Evolutionary conservation across 2,329 filamentous ascomycete species (phyloP), one percentile per base, ranked within the genome.

Genomic region (Sphaceloma murrayae): DNA sequence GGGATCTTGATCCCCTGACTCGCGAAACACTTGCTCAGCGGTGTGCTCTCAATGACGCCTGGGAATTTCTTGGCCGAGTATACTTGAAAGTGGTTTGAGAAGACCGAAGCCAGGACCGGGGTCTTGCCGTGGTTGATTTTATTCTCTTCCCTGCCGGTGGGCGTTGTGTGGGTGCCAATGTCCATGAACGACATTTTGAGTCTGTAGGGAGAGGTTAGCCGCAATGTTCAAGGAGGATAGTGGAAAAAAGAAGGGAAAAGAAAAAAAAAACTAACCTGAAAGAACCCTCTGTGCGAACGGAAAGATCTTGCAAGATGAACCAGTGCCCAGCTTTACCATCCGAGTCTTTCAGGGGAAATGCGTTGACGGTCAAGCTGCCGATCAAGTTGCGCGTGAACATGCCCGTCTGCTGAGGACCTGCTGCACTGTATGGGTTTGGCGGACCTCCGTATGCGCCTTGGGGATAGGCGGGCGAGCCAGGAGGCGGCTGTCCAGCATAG

Each of bases 1-100:
- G 89, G 89, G 17, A 96, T 95, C 65, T 95, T 95, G 65, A 94
- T 94, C 17, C 91, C 91, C 58, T 98, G 91, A 1, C 77, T 73
- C 3, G 91, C 89, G 65, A 98, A 96, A 49, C 79, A 85, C 63
- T 93, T 94, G 72, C 88, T 95, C 13, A 96, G 68, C 3, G 78
- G 66, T 0, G 91, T 98, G 62, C 84, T 93, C 61, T 96, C 89
- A 47, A 94, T 94, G 1, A 98, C 91, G 30, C 91, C 91, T 0
- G 91, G 91, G 63, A 98, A 98, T 58, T 95, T 95, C 73, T 98
- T 98, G 36, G 91, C 91, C 2, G 85, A 94, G 65, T 82, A 96
- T 21, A 98, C 91, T 44, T 86, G 85, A 69, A 98, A 96, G 2
- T 79, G 74, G 3, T 94, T 83, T 36, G 85, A 93, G 64, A 89